Evolutionary conservation across 2,329 filamentous ascomycete genomes (phyloP).

Genomic region (Colletotrichum sp.): DNA sequence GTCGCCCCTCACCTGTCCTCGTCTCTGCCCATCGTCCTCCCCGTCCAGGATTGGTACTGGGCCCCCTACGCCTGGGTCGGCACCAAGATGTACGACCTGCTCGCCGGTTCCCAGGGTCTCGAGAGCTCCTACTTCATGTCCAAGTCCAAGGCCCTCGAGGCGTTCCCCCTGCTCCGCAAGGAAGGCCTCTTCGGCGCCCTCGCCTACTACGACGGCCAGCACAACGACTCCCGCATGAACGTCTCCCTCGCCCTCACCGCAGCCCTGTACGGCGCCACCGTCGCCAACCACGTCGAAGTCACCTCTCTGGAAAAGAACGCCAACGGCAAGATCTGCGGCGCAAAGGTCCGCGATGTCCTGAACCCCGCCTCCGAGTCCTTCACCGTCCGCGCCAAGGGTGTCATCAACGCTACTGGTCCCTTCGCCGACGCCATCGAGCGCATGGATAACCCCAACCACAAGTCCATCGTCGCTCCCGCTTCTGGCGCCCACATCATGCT

Average conservation of each 20-base stretch:
- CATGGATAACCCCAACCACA: constrained; percentile 73
- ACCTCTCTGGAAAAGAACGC: constrained; percentile 75
- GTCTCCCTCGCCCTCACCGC: constrained; percentile 83
- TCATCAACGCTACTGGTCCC: constrained; percentile 85
- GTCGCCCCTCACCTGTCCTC: constrained; percentile 82
- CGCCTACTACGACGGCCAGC: constrained; percentile 87
- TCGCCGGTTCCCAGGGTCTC: constrained; percentile 82
- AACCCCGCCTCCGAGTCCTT: constrained; percentile 67
- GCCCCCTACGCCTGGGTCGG: constrained; percentile 75
- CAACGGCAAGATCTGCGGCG: constrained; percentile 72
- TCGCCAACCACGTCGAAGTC: constrained; percentile 83
- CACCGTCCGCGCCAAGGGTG: constrained; percentile 76
- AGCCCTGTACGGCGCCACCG: constrained; percentile 78
- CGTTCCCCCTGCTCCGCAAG: constrained; percentile 79
- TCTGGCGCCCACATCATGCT: constrained; percentile 86
- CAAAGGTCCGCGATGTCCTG: constrained; percentile 55
- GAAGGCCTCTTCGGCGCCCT: constrained; percentile 77
- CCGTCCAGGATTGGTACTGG: constrained; percentile 84
- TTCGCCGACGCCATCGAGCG: constrained; percentile 83
- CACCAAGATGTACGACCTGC: constrained; percentile 80
- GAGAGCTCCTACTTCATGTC: constrained; percentile 84
- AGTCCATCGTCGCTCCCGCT: constrained; percentile 79
- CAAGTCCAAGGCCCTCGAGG: constrained; percentile 76
- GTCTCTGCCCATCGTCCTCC: constrained; percentile 85
- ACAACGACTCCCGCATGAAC: constrained; percentile 90